Percentiles rank a stretch among this genome's conserved stretches.
Evolutionary conservation across 2,329 filamentous ascomycete genomes (phyloP).

Genomic region (Septoria petroselini): DNA sequence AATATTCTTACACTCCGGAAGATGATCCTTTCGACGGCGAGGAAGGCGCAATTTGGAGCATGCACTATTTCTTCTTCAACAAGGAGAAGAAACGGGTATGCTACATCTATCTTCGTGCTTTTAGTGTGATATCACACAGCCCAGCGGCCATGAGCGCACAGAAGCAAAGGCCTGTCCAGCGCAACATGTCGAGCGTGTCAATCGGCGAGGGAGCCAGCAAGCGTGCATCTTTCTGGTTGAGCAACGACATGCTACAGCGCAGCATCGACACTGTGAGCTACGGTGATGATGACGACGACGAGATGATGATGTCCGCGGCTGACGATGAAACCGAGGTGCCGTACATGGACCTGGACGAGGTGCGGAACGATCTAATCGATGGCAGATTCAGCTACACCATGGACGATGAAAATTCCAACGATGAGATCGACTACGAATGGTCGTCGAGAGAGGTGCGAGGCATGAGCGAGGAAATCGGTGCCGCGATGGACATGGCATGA

Average conservation of each 20-base stretch:
- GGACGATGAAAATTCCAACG: constrained; percentile 26
- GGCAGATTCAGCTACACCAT: constrained; percentile 30
- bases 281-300: constrained; percentile 38
- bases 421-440: constrained; percentile 19
- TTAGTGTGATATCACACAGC: constrained; percentile 69
- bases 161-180: constrained; percentile 36
- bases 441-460: constrained; percentile 27
- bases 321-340: constrained; percentile 38
- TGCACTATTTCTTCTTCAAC: constrained; percentile 98
- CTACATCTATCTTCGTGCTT: constrained; percentile 88
- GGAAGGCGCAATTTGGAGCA: constrained; percentile 88
- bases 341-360: constrained; percentile 38
- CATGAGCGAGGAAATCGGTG: constrained; percentile 36
- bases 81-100: constrained; percentile 86
- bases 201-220: constrained; percentile 64
- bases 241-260: constrained; percentile 52
- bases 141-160: constrained; percentile 50
- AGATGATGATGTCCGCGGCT: constrained; percentile 30
- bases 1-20: constrained; percentile 85
- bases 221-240: constrained; percentile 84
- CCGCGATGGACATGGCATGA: constrained; percentile 35
- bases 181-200: constrained; percentile 33
- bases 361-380: constrained; percentile 36
- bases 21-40: constrained; percentile 90
- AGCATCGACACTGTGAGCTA: constrained; percentile 30